Evolutionary conservation across 352 stramenopile species (phyloP), one percentile per base, ranked within the genome.

Genomic region (Lagenidium giganteum): DNA sequence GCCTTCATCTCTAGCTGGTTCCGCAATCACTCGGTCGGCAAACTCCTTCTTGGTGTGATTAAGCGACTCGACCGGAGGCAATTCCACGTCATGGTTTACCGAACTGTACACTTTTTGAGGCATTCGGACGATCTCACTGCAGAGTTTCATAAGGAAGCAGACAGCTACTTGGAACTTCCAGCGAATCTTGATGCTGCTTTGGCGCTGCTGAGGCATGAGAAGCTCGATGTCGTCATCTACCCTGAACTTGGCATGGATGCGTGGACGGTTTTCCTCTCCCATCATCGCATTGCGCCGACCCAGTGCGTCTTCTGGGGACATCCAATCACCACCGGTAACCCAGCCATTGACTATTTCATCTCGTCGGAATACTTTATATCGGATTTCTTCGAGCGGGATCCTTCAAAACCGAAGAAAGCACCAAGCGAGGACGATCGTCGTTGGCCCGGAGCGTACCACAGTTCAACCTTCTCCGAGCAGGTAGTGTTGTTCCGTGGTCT

Each of bases 241-340:
- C 70, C 76, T 14, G 87, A 96, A 39, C 43, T 96, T 21, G 81
- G 83, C 2, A 92, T 96, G 74, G 77, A 94, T 25, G 52, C 61
- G 26, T 81, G 78, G 61, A 83, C 71, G 9, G 70, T 93, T 13
- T 55, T 80, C 26, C 64, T 84, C 5, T 67, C 81, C 1, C 83
- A 90, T 51, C 65, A 80, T 24, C 72, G 87, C 6, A 30, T 96
- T 5, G 83, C 85, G 12, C 64, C 61, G 1, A 61, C 93, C 2
- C 78, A 91, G 42, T 75, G 78, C 31, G 64, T 87, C 4, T 93
- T 95, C 40, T 96, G 86, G 86, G 86, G 86, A 20, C 83, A 95
- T 39, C 83, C 83, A 13, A 74, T 86, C 41, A 93, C 83, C 12
- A 87, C 72, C 0, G 81, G 68, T 8, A 73, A 83, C 42, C 54